Percentiles rank a stretch among this genome's conserved stretches.
Conservation (phyloP, 1,284 basidiomycete genomes). For the Paramarasmius palmivorus region DNA sequence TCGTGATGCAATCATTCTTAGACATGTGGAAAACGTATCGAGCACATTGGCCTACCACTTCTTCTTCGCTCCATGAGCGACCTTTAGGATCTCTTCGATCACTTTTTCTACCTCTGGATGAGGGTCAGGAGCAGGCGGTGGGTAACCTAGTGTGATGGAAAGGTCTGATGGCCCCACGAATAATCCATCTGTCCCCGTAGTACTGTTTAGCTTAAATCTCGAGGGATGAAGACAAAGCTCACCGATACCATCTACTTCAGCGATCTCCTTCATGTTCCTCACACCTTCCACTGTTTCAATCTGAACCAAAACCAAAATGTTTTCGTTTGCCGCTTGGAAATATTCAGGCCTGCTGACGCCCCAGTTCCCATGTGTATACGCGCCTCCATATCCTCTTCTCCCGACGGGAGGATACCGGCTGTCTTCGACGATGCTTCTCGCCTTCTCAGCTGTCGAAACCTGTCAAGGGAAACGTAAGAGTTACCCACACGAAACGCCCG, state of each 20-base stretch:
- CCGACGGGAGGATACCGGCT: slow-evolving; percentile 59
- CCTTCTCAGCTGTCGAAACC: slow-evolving; percentile 61
- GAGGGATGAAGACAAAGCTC: slow-evolving; percentile 17
- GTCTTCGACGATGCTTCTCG: slow-evolving; percentile 53
- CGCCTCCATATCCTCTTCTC: slow-evolving; percentile 60
- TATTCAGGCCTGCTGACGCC: slow-evolving; percentile 51
- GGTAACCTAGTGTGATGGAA: slow-evolving; percentile 58
- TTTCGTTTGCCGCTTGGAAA: slow-evolving; percentile 54
- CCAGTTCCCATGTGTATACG: slow-evolving; percentile 60
- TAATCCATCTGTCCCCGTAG: slow-evolving; percentile 4
- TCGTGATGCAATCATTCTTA: not conserved
- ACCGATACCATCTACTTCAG: slow-evolving; percentile 65
- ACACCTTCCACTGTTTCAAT: slow-evolving; percentile 66
- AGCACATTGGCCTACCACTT: slow-evolving; percentile 53
- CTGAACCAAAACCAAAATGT: slow-evolving; percentile 62
- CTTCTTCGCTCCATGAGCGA: slow-evolving; percentile 58
- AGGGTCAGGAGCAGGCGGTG: slow-evolving; percentile 60
- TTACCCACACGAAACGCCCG: not conserved
- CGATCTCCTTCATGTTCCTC: slow-evolving; percentile 60
- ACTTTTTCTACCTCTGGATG: slow-evolving; percentile 62
- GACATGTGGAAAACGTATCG: not conserved
- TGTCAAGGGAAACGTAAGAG: slow-evolving; percentile 20
- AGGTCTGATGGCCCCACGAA: slow-evolving; percentile 75
- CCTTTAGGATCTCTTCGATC: slow-evolving; percentile 58
- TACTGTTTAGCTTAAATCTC: too few relatives aligned